These are phyloP conservation scores for Lathyrus oleraceus DNA, from an alignment of 306 rosid species.

Conservation along the genomic window DNA sequence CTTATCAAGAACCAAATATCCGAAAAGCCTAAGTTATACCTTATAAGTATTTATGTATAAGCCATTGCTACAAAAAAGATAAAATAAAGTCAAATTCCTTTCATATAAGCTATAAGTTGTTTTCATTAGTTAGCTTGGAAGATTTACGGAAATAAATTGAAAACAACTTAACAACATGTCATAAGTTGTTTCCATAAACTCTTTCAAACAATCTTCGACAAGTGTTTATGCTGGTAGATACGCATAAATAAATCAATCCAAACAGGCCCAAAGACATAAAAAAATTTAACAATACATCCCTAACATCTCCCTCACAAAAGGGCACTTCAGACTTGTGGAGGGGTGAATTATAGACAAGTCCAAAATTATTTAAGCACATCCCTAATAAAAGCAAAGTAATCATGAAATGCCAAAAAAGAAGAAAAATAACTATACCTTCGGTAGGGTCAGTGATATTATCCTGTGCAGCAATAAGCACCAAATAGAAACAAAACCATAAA, in stretches of 20 bases:
- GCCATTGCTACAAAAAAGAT: background rate
- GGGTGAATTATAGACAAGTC: background rate
- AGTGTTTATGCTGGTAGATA: background rate
- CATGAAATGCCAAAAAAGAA: conserved; percentile 10
- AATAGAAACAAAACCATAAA: conserved; percentile 55
- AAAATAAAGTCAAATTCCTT: background rate
- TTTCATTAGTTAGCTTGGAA: background rate
- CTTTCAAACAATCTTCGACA: background rate
- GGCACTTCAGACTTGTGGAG: conserved; percentile 1
- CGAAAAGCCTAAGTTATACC: background rate
- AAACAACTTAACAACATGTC: background rate
- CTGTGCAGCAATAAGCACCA: conserved; percentile 45
- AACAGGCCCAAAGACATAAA: background rate
- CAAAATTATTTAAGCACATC: conserved; percentile 2
- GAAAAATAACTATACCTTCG: conserved; percentile 60
- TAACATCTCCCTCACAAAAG: background rate
- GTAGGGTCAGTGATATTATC: conserved; percentile 35
- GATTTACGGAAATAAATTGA: background rate
- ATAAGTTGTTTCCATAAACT: background rate
- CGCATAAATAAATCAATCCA: background rate
- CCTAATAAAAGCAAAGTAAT: conserved; percentile 15
- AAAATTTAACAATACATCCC: background rate
- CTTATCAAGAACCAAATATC: background rate
- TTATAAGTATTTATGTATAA: background rate
- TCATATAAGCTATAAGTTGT: background rate